phyloP scores from a whole-genome alignment of 345 rosid genomes.

The Salix koriyanagi region DNA sequence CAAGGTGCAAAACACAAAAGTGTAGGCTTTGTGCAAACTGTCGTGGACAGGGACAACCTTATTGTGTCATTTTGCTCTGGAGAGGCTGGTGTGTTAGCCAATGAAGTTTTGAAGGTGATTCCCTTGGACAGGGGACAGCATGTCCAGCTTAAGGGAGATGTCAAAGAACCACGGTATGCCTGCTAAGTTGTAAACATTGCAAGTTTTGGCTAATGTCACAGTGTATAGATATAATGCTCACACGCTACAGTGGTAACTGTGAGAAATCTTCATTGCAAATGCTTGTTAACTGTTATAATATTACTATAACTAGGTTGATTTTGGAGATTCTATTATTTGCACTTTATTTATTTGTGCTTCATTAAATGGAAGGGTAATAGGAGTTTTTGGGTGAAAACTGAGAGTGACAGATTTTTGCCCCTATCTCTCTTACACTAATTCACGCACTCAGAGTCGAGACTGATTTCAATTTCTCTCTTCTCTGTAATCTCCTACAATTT shows the following conservation, averaged over 20 bases:
- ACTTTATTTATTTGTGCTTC: too few relatives aligned
- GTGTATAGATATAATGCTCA: neutral
- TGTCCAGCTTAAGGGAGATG: conserved; percentile 68
- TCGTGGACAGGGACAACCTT: conserved; percentile 66
- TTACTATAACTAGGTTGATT: too few relatives aligned
- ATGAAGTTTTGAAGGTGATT: conserved; percentile 81
- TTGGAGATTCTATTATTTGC: too few relatives aligned
- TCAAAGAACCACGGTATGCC: conserved; percentile 83
- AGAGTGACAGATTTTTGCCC: too few relatives aligned
- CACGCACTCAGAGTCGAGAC: too few relatives aligned
- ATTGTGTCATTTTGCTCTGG: conserved; percentile 86
- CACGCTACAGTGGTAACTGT: neutral
- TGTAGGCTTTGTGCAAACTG: conserved; percentile 92
- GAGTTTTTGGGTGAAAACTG: too few relatives aligned
- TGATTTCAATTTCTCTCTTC: too few relatives aligned
- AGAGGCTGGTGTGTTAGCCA: conserved; percentile 74
- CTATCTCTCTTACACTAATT: too few relatives aligned
- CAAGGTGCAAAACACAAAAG: conserved; percentile 88
- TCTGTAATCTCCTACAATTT: too few relatives aligned
- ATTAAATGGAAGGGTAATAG: too few relatives aligned
- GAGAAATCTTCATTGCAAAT: too few relatives aligned
- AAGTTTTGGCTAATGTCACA: neutral
- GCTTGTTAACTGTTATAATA: too few relatives aligned
- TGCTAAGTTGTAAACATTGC: neutral
- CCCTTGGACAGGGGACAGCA: conserved; percentile 96